Base-by-base conservation (phyloP, 2,329 filamentous ascomycete genomes). In the Pseudopithomyces maydicus region DNA sequence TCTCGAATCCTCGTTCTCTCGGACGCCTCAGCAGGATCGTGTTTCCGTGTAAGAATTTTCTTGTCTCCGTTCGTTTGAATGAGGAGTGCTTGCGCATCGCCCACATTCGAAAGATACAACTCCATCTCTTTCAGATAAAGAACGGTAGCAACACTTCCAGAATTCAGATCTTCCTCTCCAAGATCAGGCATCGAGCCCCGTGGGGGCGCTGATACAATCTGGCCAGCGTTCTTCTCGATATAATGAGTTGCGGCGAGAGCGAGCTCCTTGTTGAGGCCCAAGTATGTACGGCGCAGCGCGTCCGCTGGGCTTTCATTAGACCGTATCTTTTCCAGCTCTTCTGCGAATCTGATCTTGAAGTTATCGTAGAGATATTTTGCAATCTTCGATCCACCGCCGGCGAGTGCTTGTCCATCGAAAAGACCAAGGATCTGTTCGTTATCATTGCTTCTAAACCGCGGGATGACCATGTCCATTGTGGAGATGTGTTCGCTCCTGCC, bases 281-380 rank as follows among this genome's bases (percentile, higher is more conserved):
- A 79, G 75, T 98, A 99, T 0, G 94, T 88, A 44, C 95, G 85
- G 54, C 95, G 84, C 51, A 99, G 77, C 2, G 94, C 95, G 79
- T 97, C 94, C 7, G 84, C 81, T 0, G 94, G 89, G 0, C 85
- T 91, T 73, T 98, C 95, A 29, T 85, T 81, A 32, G 83, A 77
- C n/a, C 85, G 80, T 67, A 96, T 74, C 29, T 52, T 52, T 10
- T 91, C 92, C 50, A 99, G 77, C 77, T 99, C 94, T 53, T 89
- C 84, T 6, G 86, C 85, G 69, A 99, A 95, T 15, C 92, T 89
- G 58, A 89, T 85, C 22, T 91, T 90, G 76, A 99, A 97, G 71
- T 97, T 94, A 78, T 99, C 95, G 72, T 99, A 94, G 29, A 99
- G 81, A 69, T 91, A 99, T 74, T 97, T 98, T 63, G 95, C 93